phyloP scores from a whole-genome alignment of 2,329 filamentous ascomycete species.

The Fulvia fulva region DNA sequence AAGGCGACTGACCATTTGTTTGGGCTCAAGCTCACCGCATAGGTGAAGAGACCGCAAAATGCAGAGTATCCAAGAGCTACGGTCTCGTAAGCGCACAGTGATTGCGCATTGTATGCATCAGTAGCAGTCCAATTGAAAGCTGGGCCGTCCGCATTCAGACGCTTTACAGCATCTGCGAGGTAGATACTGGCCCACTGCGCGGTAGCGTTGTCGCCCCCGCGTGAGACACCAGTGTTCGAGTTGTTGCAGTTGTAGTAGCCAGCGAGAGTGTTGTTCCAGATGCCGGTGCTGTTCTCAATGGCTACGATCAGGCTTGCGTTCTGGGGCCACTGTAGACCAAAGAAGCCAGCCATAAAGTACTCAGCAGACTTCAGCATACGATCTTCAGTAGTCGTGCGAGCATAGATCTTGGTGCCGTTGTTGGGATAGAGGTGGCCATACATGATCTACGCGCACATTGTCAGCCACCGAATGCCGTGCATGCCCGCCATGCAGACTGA shows the following conservation, averaged over 20 bases:
- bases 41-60: constrained; percentile 72
- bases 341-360: constrained; percentile 76
- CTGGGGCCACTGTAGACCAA: constrained; percentile 68
- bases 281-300: constrained; percentile 52
- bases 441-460: constrained; percentile 68
- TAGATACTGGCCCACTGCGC: constrained; percentile 62
- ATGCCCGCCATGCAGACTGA: not conserved
- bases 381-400: constrained; percentile 70
- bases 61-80: constrained; percentile 70
- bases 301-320: constrained; percentile 53
- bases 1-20: not conserved
- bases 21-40: constrained; percentile 37
- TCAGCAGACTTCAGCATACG: constrained; percentile 74
- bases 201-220: constrained; percentile 52
- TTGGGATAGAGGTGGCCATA: constrained; percentile 66
- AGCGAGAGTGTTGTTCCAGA: constrained; percentile 64
- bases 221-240: constrained; percentile 45
- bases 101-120: constrained; percentile 66
- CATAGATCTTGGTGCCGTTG: constrained; percentile 67
- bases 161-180: constrained; percentile 59
- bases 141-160: constrained; percentile 48
- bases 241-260: constrained; percentile 66
- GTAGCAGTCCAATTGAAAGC: constrained; percentile 56
- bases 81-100: constrained; percentile 72
- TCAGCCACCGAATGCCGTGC: not conserved